A percentile compares a stretch with the other conserved stretches of the same genome.
These are phyloP conservation scores for Aureoboletus auriporus DNA, from an alignment of 768 basidiomycete genomes.

Conservation along the genomic window DNA sequence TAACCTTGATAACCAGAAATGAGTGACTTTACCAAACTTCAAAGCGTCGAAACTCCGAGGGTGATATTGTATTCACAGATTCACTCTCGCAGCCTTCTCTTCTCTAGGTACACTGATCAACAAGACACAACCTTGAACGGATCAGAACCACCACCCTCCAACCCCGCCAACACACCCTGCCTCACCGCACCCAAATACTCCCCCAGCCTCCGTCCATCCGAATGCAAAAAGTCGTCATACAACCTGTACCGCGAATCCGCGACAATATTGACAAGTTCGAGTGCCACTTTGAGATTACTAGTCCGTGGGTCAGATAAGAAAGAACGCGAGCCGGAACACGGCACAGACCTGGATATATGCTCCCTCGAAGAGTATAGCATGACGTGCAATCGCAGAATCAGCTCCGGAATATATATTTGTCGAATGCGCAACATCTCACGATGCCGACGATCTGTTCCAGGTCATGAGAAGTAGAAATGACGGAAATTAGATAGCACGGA, in stretches of 20 bases:
- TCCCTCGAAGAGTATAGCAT: constrained; percentile 61
- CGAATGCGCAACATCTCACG: constrained; percentile 77
- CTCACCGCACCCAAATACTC: constrained; percentile 76
- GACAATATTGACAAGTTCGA: constrained; percentile 79
- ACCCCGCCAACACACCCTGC: constrained; percentile 62
- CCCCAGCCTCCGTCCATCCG: constrained; percentile 55
- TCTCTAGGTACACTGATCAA: constrained; percentile 7
- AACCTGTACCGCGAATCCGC: constrained; percentile 84
- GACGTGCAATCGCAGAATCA: constrained; percentile 81
- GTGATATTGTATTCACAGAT: not conserved
- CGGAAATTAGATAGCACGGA: constrained; percentile 9
- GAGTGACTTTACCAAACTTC: too few species aligned
- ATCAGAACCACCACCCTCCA: constrained; percentile 76
- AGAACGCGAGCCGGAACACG: not conserved
- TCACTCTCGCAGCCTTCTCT: not conserved
- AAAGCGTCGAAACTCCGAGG: too few species aligned
- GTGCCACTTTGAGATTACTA: constrained; percentile 72
- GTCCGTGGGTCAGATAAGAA: not conserved
- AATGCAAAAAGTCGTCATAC: constrained; percentile 75
- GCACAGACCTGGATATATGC: constrained; percentile 61
- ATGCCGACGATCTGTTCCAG: constrained; percentile 49
- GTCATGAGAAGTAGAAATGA: constrained; percentile 2
- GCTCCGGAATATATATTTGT: constrained; percentile 85
- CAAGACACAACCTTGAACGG: constrained; percentile 51
- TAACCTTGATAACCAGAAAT: too few species aligned